Evolutionary conservation across 768 basidiomycete species (phyloP).

Genomic region (Mycena sanguinolenta): DNA sequence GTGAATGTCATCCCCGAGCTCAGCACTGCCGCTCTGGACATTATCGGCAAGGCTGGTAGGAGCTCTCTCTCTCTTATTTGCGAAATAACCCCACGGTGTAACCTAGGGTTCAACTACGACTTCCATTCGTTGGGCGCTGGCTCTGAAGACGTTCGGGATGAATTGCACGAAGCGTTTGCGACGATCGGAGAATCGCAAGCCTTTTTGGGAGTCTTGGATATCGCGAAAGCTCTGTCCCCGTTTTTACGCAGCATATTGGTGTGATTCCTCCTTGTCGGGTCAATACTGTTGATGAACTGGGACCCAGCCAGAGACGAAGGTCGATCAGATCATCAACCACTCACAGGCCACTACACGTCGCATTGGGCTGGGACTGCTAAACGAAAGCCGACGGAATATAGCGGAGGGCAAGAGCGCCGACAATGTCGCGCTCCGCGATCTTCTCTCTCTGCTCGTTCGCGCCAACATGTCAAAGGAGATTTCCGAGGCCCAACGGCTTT

Average conservation of each 20-base stretch:
- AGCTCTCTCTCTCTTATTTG: slow-evolving; percentile 45
- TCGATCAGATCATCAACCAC: neutral
- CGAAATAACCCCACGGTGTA: slow-evolving; percentile 54
- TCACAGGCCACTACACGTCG: slow-evolving; percentile 5
- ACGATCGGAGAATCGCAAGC: neutral
- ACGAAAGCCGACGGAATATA: slow-evolving; percentile 7
- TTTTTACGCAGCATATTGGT: neutral
- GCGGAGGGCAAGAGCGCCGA: neutral
- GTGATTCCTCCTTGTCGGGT: neutral
- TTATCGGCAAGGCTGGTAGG: slow-evolving; percentile 66
- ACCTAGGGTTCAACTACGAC: slow-evolving; percentile 36
- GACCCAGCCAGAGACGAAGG: neutral
- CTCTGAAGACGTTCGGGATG: neutral
- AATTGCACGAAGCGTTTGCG: slow-evolving; percentile 11
- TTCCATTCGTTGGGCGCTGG: slow-evolving; percentile 28
- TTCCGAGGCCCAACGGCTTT: neutral
- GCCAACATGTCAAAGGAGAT: neutral
- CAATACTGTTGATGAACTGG: neutral
- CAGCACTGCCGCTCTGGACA: slow-evolving; percentile 66
- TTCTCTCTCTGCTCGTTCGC: slow-evolving; percentile 18
- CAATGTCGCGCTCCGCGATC: neutral
- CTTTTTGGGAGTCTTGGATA: neutral
- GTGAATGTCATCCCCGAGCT: slow-evolving; percentile 66
- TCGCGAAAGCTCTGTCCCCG: neutral
- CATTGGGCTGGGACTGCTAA: neutral